Evolutionary conservation across 2,329 filamentous ascomycete species (phyloP).

Genomic region (Bipolaris bicolor): DNA sequence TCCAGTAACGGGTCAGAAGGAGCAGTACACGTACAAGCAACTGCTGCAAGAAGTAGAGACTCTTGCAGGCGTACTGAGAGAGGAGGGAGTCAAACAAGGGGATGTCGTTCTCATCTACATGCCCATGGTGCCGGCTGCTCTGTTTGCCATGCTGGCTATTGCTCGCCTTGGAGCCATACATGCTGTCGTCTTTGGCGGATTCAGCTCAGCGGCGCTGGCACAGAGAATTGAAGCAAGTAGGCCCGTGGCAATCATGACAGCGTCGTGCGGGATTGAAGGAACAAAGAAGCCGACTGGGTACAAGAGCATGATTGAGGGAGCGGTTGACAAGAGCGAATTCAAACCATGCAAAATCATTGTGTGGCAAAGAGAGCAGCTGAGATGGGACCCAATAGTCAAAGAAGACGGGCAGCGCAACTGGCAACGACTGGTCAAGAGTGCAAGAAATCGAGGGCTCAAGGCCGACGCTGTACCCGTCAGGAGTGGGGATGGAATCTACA

Average conservation of each 20-base stretch:
- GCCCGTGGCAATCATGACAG: slow-evolving; percentile 79
- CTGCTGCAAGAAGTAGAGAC: slow-evolving; percentile 81
- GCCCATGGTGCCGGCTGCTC: slow-evolving; percentile 91
- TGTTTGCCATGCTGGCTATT: slow-evolving; percentile 85
- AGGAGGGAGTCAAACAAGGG: slow-evolving; percentile 80
- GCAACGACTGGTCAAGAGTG: slow-evolving; percentile 77
- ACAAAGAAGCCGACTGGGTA: slow-evolving; percentile 81
- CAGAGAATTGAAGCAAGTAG: slow-evolving; percentile 86
- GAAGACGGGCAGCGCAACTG: slow-evolving; percentile 76
- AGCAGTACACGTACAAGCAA: slow-evolving; percentile 74
- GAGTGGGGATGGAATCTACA: slow-evolving; percentile 81
- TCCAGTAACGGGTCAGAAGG: slow-evolving; percentile 76
- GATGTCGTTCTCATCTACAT: slow-evolving; percentile 94
- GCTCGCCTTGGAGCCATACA: slow-evolving; percentile 85
- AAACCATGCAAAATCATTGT: slow-evolving; percentile 77
- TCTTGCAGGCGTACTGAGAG: slow-evolving; percentile 79
- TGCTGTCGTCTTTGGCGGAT: slow-evolving; percentile 91
- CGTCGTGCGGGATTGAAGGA: slow-evolving; percentile 91
- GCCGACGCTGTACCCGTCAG: slow-evolving; percentile 78
- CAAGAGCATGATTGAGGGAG: slow-evolving; percentile 73
- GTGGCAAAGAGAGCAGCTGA: slow-evolving; percentile 80
- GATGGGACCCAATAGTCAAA: slow-evolving; percentile 74
- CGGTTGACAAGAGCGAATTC: slow-evolving; percentile 68
- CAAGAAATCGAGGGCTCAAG: slow-evolving; percentile 68
- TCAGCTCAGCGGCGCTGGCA: slow-evolving; percentile 78